phyloP scores from a whole-genome alignment of 179 eudicot species.

The Sideroxylon spinosum region DNA sequence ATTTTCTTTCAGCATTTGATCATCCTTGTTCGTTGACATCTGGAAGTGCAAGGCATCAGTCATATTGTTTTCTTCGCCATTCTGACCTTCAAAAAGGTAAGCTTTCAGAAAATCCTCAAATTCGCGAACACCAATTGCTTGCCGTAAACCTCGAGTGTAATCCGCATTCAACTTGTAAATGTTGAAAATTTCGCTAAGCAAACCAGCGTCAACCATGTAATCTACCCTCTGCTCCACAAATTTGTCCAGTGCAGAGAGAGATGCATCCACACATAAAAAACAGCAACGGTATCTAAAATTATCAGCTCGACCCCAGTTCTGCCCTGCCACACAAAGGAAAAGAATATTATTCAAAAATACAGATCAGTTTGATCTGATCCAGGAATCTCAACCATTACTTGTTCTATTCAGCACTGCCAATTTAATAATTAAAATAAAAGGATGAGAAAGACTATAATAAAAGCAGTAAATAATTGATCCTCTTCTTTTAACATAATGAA shows the following conservation, averaged over 20 bases:
- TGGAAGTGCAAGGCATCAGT: slow-evolving; percentile 16
- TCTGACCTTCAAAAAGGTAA: slow-evolving; percentile 26
- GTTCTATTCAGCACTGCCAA: not conserved
- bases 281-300: slow-evolving; percentile 72
- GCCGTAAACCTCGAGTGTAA: slow-evolving; percentile 82
- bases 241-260: slow-evolving; percentile 67
- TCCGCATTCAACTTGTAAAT: slow-evolving; percentile 66
- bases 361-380: not conserved
- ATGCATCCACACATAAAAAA: slow-evolving; percentile 82
- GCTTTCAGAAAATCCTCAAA: slow-evolving; percentile 66
- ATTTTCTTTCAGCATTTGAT: slow-evolving; percentile 25
- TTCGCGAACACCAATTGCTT: slow-evolving; percentile 92
- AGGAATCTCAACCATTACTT: not conserved
- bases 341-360: slow-evolving; percentile 15
- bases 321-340: slow-evolving; percentile 59
- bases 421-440: not conserved
- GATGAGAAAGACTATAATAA: not conserved
- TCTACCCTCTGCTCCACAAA: slow-evolving; percentile 84
- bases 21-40: slow-evolving; percentile 19
- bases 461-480: not conserved
- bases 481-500: not conserved
- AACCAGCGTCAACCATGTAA: slow-evolving; percentile 69
- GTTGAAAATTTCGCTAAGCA: slow-evolving; percentile 71
- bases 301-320: slow-evolving; percentile 90
- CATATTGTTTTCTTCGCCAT: slow-evolving; percentile 15